Evolutionary conservation across 768 basidiomycete genomes (phyloP).

Genomic region (Coprinopsis cinerea): DNA sequence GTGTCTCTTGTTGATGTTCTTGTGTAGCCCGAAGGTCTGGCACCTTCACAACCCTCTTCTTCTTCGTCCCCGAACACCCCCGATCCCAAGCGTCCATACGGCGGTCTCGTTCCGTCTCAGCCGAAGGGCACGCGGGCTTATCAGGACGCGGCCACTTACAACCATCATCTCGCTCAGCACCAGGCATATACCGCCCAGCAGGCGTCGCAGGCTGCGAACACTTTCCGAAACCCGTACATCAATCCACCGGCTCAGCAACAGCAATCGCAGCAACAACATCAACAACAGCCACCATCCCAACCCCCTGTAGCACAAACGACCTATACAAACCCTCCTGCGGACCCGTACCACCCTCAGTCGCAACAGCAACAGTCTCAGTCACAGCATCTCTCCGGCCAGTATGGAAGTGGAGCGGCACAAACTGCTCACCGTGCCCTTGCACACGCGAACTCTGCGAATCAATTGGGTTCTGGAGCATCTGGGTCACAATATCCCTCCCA

Average conservation of each 20-base stretch:
- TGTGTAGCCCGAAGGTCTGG: conserved; percentile 48
- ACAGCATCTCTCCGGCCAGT: conserved; percentile 7
- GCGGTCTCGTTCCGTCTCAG: conserved; percentile 87
- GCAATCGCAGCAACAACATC: conserved; percentile 22
- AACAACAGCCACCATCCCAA: conserved; percentile 12
- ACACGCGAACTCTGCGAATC: conserved; percentile 48
- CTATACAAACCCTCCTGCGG: neutral
- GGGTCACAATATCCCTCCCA: conserved; percentile 30
- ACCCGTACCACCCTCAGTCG: conserved; percentile 4
- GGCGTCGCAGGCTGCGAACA: conserved; percentile 63
- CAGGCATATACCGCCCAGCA: conserved; percentile 87
- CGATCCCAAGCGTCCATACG: conserved; percentile 86
- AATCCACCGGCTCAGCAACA: conserved; percentile 37
- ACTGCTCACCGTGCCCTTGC: conserved; percentile 33
- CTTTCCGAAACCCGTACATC: conserved; percentile 80
- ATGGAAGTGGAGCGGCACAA: neutral
- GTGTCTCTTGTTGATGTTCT: conserved; percentile 2
- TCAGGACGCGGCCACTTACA: conserved; percentile 90
- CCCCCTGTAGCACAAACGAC: conserved; percentile 9
- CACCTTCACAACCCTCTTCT: conserved; percentile 23
- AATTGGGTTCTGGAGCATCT: conserved; percentile 28
- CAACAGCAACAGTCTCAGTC: conserved; percentile 22
- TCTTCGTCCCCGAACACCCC: conserved; percentile 26
- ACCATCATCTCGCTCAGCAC: conserved; percentile 90
- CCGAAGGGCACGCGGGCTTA: conserved; percentile 81